Conservation (phyloP, 345 rosid genomes). For the Abelmoschus esculentus region DNA sequence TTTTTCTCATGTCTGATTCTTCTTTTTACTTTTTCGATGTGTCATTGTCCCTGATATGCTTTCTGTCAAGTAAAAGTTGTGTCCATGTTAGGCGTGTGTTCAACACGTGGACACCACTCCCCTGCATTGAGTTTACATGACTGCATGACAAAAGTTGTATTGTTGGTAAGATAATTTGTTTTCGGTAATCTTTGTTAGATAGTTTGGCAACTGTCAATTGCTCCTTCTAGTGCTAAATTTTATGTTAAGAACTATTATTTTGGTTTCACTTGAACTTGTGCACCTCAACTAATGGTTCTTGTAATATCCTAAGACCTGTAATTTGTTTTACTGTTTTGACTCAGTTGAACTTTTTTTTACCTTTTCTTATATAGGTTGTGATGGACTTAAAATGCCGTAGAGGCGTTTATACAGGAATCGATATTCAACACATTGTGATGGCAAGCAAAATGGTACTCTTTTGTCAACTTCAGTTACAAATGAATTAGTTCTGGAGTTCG, state of each 20-base stretch:
- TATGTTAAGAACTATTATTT: background rate
- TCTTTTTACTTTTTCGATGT: background rate
- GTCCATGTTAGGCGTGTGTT: background rate
- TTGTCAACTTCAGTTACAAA: background rate
- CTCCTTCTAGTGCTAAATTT: background rate
- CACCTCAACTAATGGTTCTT: background rate
- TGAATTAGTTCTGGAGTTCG: background rate
- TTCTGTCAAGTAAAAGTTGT: background rate
- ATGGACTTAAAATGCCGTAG: constrained; percentile 90
- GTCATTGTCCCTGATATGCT: background rate
- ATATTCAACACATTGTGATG: constrained; percentile 70
- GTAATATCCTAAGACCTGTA: background rate
- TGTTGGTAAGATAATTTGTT: background rate
- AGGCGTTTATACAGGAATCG: constrained; percentile 77
- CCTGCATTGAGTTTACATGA: background rate
- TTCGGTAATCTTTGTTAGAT: constrained; percentile 5
- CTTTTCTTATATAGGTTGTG: constrained; percentile 45
- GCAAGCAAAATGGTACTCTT: constrained; percentile 86
- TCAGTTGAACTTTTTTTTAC: background rate
- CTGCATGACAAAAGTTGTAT: background rate
- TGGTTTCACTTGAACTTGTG: background rate
- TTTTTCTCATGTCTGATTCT: background rate
- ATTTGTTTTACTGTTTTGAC: constrained; percentile 24
- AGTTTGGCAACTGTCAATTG: background rate
- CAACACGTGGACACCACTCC: background rate